Conservation (phyloP, 306 rosid species). For the Datisca glomerata region DNA sequence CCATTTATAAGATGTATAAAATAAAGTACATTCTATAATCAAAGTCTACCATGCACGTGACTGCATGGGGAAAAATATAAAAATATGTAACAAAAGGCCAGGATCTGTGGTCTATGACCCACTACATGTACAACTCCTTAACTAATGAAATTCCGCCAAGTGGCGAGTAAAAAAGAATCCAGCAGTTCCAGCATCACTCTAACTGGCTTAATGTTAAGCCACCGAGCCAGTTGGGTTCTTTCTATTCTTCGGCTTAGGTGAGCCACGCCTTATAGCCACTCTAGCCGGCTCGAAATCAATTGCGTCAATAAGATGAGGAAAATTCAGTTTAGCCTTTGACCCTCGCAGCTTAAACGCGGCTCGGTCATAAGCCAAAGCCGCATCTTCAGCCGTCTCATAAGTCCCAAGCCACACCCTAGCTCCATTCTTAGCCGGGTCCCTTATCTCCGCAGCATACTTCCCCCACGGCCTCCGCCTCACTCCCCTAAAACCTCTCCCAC, state of each 20-base stretch:
- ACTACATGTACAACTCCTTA: no score
- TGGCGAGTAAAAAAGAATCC: no score
- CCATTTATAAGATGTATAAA: no score
- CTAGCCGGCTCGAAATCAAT: constrained; percentile 3
- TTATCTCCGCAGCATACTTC: constrained; percentile 11
- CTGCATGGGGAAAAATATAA: no score
- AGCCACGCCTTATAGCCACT: constrained; percentile 1
- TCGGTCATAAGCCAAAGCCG: constrained; percentile 13
- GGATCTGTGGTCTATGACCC: no score
- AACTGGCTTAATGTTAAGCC: not conserved
- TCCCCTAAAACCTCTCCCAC: not conserved
- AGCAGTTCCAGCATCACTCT: no score
- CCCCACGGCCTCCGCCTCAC: constrained; percentile 16
- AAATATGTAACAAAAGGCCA: no score
- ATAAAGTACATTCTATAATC: no score
- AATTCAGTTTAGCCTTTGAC: constrained; percentile 9
- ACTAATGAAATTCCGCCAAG: no score
- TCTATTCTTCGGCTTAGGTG: not conserved
- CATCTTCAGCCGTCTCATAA: constrained; percentile 9
- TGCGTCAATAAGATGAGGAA: constrained; percentile 7
- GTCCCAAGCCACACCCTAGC: constrained; percentile 11
- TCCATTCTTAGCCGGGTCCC: constrained; percentile 8
- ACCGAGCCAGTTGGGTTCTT: not conserved
- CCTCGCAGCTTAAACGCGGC: constrained; percentile 13
- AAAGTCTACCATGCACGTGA: no score